Conservation (phyloP, 495 filamentous ascomycete genomes). For the Penicillium antarcticum region DNA sequence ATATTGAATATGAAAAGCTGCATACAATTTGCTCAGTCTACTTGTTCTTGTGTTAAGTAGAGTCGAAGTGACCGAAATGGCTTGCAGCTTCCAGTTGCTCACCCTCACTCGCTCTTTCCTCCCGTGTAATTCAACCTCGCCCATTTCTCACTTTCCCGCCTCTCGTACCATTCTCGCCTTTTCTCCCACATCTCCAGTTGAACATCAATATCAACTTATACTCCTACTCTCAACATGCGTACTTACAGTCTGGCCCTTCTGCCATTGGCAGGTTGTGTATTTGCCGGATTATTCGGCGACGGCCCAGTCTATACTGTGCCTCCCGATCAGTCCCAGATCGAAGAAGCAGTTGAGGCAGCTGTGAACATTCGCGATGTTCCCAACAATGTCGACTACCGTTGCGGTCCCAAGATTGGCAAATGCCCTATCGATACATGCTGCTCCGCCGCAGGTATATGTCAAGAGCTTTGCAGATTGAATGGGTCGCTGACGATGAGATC, state of each 20-base stretch:
- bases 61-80: background rate
- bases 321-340: background rate
- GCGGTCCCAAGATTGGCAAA: constrained; percentile 41
- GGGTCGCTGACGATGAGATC: constrained; percentile 6
- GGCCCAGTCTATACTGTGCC: background rate
- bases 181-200: constrained; percentile 15
- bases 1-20: constrained; percentile 9
- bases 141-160: constrained; percentile 2
- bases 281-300: constrained; percentile 1
- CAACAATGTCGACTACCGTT: constrained; percentile 25
- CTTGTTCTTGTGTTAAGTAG: background rate
- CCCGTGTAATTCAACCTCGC: background rate
- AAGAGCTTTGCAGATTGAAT: background rate
- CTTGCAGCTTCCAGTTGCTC: background rate
- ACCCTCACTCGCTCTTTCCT: constrained; percentile 6
- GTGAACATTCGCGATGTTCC: constrained; percentile 11
- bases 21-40: background rate
- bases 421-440: constrained; percentile 61
- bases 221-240: constrained; percentile 26
- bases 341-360: background rate
- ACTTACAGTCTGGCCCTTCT: constrained; percentile 10
- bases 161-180: background rate
- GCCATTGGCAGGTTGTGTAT: constrained; percentile 6
- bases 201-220: constrained; percentile 21
- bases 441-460: constrained; percentile 55